Evolutionary conservation across 2,329 filamentous ascomycete genomes (phyloP).

Genomic region (Aphanoascus verrucosus): DNA sequence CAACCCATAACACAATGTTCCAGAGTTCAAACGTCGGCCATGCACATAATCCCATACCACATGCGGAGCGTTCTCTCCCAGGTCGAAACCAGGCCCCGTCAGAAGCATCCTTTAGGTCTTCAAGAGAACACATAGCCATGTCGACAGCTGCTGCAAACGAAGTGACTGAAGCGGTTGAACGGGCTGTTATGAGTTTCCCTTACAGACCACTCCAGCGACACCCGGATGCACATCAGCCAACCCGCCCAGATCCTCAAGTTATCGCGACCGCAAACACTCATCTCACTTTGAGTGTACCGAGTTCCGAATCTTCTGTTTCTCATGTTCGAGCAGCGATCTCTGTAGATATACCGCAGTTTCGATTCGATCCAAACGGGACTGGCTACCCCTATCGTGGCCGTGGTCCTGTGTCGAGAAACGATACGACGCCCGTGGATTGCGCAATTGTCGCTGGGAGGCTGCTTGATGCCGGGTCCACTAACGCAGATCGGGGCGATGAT

Average conservation of each 20-base stretch:
- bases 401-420: slow-evolving; percentile 22
- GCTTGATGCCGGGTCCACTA: slow-evolving; percentile 29
- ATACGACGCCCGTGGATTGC: slow-evolving; percentile 25
- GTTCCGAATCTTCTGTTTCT: slow-evolving; percentile 4
- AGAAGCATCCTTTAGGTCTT: background rate
- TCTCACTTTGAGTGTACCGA: background rate
- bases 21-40: background rate
- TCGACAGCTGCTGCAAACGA: background rate
- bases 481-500: slow-evolving; percentile 20
- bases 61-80: background rate
- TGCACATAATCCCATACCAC: background rate
- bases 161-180: slow-evolving; percentile 1
- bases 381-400: slow-evolving; percentile 23
- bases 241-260: background rate
- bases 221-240: background rate
- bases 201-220: background rate
- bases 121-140: background rate
- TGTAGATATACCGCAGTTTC: slow-evolving; percentile 9
- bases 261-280: background rate
- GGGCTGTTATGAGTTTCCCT: background rate
- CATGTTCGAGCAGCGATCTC: slow-evolving; percentile 17
- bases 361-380: slow-evolving; percentile 18
- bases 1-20: background rate
- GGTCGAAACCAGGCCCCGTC: background rate
- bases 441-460: slow-evolving; percentile 28